Evolutionary conservation across 148 eudicot genomes (phyloP).

Genomic region (Cornus kousa): DNA sequence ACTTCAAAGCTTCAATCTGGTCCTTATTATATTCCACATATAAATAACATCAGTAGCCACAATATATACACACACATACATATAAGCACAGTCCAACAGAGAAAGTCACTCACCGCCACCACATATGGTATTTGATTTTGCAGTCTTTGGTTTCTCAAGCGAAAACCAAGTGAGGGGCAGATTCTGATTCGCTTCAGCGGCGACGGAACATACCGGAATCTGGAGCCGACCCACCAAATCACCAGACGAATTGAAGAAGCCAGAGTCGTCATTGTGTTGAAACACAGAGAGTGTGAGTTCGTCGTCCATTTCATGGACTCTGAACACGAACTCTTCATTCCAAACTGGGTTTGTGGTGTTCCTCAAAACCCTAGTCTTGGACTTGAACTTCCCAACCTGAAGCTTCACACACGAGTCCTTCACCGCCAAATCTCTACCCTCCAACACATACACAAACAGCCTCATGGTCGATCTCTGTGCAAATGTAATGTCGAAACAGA

Average conservation of each 20-base stretch:
- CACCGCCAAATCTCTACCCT: conserved; percentile 54
- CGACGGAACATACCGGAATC: conserved; percentile 50
- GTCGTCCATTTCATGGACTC: conserved; percentile 63
- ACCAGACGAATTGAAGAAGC: conserved; percentile 45
- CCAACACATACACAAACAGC: conserved; percentile 66
- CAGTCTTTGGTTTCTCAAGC: conserved; percentile 45
- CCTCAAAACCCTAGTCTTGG: conserved; percentile 53
- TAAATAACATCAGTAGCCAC: neutral
- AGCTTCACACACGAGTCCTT: conserved; percentile 62
- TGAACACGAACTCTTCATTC: conserved; percentile 92
- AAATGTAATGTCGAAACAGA: neutral
- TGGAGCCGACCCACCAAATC: conserved; percentile 70
- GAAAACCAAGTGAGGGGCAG: conserved; percentile 78
- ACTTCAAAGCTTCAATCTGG: neutral
- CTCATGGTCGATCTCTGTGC: conserved; percentile 34
- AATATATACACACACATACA: neutral
- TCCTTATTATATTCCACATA: no score
- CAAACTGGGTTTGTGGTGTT: conserved; percentile 59
- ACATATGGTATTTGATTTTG: conserved; percentile 28
- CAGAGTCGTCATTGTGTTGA: conserved; percentile 34
- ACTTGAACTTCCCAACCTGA: conserved; percentile 66
- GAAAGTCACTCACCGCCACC: conserved; percentile 56
- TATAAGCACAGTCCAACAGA: no score
- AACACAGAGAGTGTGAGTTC: conserved; percentile 62
- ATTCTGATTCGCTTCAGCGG: conserved; percentile 49